Evolutionary conservation across 306 rosid genomes (phyloP).

Genomic region (Quercus engelmannii): DNA sequence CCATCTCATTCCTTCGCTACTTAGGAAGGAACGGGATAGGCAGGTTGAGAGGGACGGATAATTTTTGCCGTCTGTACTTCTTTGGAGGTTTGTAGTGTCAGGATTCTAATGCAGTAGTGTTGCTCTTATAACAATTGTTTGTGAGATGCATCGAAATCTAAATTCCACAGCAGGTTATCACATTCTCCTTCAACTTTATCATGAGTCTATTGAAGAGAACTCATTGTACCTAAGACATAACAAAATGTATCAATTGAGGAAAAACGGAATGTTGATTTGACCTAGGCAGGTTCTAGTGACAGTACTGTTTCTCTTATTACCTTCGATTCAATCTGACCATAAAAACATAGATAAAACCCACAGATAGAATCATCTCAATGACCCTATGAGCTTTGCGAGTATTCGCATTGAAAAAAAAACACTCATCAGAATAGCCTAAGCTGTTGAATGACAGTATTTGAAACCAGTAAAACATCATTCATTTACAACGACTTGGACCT

Average conservation of each 20-base stretch:
- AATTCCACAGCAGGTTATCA: neutral
- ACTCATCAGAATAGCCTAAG: no score
- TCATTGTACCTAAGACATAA: neutral
- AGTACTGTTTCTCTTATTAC: neutral
- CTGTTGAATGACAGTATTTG: no score
- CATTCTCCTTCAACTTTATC: neutral
- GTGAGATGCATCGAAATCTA: neutral
- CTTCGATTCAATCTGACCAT: neutral
- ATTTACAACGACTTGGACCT: neutral
- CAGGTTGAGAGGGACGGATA: no score
- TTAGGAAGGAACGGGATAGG: no score
- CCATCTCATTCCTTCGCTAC: no score
- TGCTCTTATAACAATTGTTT: neutral
- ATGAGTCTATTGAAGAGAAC: neutral
- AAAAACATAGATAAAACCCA: neutral
- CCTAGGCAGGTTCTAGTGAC: neutral
- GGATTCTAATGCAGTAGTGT: neutral
- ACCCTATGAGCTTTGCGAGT: neutral
- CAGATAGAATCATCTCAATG: neutral
- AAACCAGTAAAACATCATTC: neutral
- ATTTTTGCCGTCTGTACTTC: no score
- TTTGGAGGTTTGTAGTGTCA: no score
- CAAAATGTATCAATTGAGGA: neutral
- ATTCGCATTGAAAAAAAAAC: neutral
- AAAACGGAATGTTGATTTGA: neutral